Evolutionary conservation across 2,329 filamentous ascomycete genomes (phyloP), one percentile per base, ranked within the genome.

Genomic region (Volutella citrinella): DNA sequence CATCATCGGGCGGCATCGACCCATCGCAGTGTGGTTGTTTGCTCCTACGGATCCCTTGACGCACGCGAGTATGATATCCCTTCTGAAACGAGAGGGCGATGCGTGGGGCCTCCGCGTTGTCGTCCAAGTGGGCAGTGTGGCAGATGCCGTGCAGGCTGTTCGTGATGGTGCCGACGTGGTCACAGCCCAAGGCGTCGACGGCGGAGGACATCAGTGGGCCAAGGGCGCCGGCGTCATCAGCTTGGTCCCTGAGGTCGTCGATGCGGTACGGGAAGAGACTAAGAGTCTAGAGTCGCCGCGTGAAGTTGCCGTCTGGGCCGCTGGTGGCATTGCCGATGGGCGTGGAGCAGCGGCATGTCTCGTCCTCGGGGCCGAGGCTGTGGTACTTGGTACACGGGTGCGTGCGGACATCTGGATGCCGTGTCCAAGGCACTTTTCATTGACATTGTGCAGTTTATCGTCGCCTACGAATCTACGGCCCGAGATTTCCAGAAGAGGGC

Each of bases 21-120:
- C 80, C 3, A 72, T 70, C 4, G 80, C 78, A 1, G 65, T 81
- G 9, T 86, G 82, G 82, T 68, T 86, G 28, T 85, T 84, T 49
- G 81, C 80, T 4, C 78, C 79, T 3, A 59, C 64, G 19, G 61
- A 64, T 6, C 54, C 66, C 12, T 52, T 63, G 15, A 59, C 64
- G 10, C 60, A 66, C 33, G 45, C 37, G 7, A 48, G 35, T 31
- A 62, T 71, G 25, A 58, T 71, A 20, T 39, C 49, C 29, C 54
- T 55, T 4, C 40, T 68, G 18, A 60, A 60, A 36, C 27, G 13
- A 6, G 12, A 46, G 48, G 5, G 32, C 45, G 6, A 59, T 49
- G 25, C 63, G 73, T 44, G 65, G 66, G 38, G 68, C 80, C 8
- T 78, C n/a, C n/a, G n/a, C n/a, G n/a, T n/a, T n/a, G n/a, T 80